Evolutionary conservation across 129 eudicot species (phyloP).

Genomic region (Logfia minima): DNA sequence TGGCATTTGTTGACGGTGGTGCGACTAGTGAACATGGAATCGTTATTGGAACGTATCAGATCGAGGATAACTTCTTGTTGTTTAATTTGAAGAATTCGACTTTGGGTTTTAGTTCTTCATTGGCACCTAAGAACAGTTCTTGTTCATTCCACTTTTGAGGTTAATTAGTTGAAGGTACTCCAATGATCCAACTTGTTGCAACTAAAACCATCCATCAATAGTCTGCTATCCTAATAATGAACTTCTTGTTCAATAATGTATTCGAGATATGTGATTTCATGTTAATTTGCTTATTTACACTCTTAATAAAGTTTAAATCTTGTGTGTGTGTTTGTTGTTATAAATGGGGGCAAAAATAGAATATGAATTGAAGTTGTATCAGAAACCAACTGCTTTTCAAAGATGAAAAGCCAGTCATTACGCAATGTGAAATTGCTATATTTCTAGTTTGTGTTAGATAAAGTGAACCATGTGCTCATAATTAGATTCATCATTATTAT

Average conservation of each 20-base stretch:
- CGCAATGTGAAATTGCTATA: no score
- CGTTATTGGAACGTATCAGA: slow-evolving; percentile 12
- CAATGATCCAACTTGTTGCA: background rate
- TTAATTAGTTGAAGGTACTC: background rate
- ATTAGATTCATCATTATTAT: no score
- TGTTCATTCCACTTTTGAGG: slow-evolving; percentile 1
- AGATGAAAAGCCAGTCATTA: no score
- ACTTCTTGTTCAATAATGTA: slow-evolving; percentile 10
- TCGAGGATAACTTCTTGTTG: slow-evolving; percentile 19
- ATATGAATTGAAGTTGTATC: no score
- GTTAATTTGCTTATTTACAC: background rate
- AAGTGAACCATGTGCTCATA: no score
- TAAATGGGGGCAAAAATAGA: no score
- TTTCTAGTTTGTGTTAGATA: no score
- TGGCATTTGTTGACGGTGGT: slow-evolving; percentile 22
- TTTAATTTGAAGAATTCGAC: slow-evolving; percentile 15
- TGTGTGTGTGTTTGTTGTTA: no score
- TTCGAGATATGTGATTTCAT: background rate
- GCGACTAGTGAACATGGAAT: slow-evolving; percentile 10
- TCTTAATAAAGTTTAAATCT: background rate
- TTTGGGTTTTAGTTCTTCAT: slow-evolving; percentile 21
- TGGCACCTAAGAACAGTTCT: slow-evolving; percentile 1
- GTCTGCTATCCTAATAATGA: slow-evolving; percentile 5
- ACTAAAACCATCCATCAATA: background rate
- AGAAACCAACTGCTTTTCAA: no score